Evolutionary conservation across 148 eudicot species (phyloP), one percentile per base, ranked within the genome.

Genomic region (Amaranthus cruentus): DNA sequence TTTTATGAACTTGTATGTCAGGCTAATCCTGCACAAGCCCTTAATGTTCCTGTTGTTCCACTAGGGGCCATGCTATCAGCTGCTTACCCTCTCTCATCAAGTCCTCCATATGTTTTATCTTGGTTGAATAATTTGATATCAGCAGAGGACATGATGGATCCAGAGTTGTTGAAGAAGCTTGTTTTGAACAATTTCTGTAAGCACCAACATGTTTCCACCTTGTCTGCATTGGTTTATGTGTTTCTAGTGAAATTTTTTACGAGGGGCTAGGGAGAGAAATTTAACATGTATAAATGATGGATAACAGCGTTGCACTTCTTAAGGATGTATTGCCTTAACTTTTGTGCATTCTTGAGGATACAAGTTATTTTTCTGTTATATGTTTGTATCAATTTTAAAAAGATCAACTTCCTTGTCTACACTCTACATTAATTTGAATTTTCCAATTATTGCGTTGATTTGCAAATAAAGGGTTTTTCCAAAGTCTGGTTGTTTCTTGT

Each of bases 21-120:
- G 97, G 99, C 96, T 76, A 97, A 95, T 85, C 97, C 97, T 55
- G 99, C 99, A 21, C 92, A 95, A 72, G 89, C 84, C 62, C 94
- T 95, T 66, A 90, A 90, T 79, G 96, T 95, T 69, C 97, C 99
- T 70, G 97, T 87, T 79, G 91, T 95, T 76, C 99, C 99, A n/a
- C 78, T 95, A 64, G 99, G 99, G 71, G 92, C 94, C 75, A 82
- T 95, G 83, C 78, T 95, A 73, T 79, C 94, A 28, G 96, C 94
- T 57, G 88, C 97, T 77, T 92, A 90, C 80, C 96, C 99, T 78
- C 86, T 95, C 70, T 84, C 94, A 61, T 92, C 97, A 38, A 81
- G 87, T 70, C 87, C 97, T 71, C 99, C 97, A 47, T 92, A 88
- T 82, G 88, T 84, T 52, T 84, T 92, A 79, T 86, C 99, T 57